Base-by-base conservation (phyloP, 768 basidiomycete species). In the Boletales sp. region DNA sequence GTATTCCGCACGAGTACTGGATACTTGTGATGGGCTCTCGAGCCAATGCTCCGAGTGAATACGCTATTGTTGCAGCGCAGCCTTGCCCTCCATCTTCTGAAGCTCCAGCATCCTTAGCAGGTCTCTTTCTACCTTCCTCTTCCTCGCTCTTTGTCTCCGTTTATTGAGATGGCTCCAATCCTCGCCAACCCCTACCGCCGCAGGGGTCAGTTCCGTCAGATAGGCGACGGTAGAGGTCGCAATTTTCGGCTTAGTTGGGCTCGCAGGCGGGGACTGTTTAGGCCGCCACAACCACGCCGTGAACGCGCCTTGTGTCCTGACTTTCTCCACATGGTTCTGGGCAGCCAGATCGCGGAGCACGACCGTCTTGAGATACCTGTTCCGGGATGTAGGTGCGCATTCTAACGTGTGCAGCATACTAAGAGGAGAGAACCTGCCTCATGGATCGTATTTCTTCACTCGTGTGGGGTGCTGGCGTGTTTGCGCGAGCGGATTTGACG, bases 101-200 rank as follows among this genome's bases (percentile, higher is more conserved):
- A 74, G 48, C 37, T 64, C 67, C 47, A 64, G 63, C 69, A 77
- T 56, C 67, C 66, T 69, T 50, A 52, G 56, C 17, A 79, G 60
- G 35, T 80, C 77, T 43, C 64, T 64, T 50, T 64, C 58, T 4
- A 84, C 72, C 61, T 78, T 80, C 47, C 53, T 67, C 41, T 66
- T 61, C 49, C 84, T 64, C 19, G 76, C 72, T 14, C 73, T 65
- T 51, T 73, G 74, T 54, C 83, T 67, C 48, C 81, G 70, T 56
- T 69, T 77, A 64, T 75, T 87, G 49, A 86, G 64, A 61, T 86
- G 82, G 8, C 73, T 69, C 62, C 72, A 74, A 55, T 86, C 82
- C 45, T 64, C 68, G 27, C 68, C 66, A 3, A 66, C 66, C 2
- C 68, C 66, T 9, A 67, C 63, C 11, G 66, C 66, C 14, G 57